A percentile compares a stretch with the other conserved stretches of the same genome.
phyloP scores from a whole-genome alignment of 352 stramenopile species.

The Globisporangium uncinulatum region DNA sequence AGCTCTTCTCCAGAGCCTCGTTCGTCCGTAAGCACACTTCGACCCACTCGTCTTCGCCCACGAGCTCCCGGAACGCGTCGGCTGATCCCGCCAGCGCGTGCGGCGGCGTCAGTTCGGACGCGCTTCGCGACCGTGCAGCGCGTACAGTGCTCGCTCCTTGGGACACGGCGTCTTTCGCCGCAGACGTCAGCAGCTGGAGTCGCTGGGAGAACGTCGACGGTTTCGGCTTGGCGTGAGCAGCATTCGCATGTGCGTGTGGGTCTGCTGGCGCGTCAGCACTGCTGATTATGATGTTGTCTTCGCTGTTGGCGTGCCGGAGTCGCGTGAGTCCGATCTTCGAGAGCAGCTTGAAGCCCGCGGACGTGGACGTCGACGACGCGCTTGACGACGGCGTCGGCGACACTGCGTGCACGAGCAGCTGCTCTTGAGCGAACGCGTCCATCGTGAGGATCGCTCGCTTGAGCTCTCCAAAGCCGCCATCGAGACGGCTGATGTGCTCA shows the following conservation, averaged over 20 bases:
- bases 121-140: slow-evolving; percentile 3
- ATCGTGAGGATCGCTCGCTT: slow-evolving; percentile 57
- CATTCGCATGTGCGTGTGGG: background rate
- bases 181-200: slow-evolving; percentile 57
- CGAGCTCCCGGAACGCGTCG: slow-evolving; percentile 22
- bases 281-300: slow-evolving; percentile 22
- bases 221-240: slow-evolving; percentile 17
- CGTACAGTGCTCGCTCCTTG: slow-evolving; percentile 20
- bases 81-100: background rate
- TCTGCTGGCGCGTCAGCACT: background rate
- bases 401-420: slow-evolving; percentile 50
- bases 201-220: slow-evolving; percentile 58
- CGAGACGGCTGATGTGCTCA: slow-evolving; percentile 77
- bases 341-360: slow-evolving; percentile 36
- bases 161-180: slow-evolving; percentile 58
- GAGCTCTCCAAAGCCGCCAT: slow-evolving; percentile 80
- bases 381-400: slow-evolving; percentile 7
- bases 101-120: background rate
- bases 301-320: slow-evolving; percentile 24
- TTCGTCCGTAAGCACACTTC: slow-evolving; percentile 51
- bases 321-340: slow-evolving; percentile 44
- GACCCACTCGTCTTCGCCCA: slow-evolving; percentile 73
- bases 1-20: slow-evolving; percentile 46
- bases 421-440: slow-evolving; percentile 61
- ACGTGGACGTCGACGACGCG: slow-evolving; percentile 11